Evolutionary conservation across 2,329 filamentous ascomycete genomes (phyloP), one percentile per base, ranked within the genome.

Genomic region (Myriosclerotinia scirpicola): DNA sequence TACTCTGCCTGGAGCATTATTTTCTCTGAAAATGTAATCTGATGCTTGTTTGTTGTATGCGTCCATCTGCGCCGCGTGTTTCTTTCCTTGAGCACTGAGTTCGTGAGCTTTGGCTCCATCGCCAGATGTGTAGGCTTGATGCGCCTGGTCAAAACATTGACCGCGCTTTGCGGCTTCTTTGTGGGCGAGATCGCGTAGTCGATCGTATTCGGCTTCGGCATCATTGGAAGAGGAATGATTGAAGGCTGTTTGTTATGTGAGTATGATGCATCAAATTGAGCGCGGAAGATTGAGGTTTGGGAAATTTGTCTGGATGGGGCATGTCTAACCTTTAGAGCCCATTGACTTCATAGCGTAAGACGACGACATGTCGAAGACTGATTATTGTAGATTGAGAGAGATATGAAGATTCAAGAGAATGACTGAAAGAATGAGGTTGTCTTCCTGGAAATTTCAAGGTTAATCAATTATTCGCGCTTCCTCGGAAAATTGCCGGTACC

Each of bases 11-110:
- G 82, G 78, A 26, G 91, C 88, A 77, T 98, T 98, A 82, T 97
- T 97, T 80, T 94, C 92, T 52, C 93, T 89, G 82, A 99, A 97
- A 77, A 98, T 98, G 79, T 86, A 96, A 67, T 97, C 91, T 68
- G 91, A 92, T 1, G 95, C 95, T 78, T 97, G 92, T 71, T 86
- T 87, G 82, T 97, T 97, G 81, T 93, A 96, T 68, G 89, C 83
- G 71, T 96, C 92, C 87, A 96, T 95, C 77, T 90, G 86, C 67
- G 87, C 86, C 53, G 89, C 93, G 78, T 98, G 93, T 54, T 81
- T 79, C 80, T 98, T 97, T 75, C 91, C 92, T 79, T 96, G 86
- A 74, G 95, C 88, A 50, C 90, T 93, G 63, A 97, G 84, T 65
- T 91, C 81, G 78, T 97, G 93, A 61, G 95, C 95, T 34, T 53